A percentile compares a stretch with the other conserved stretches of the same genome.
phyloP scores from a whole-genome alignment of 805 yeast species.

The Danielia oregonensis region DNA sequence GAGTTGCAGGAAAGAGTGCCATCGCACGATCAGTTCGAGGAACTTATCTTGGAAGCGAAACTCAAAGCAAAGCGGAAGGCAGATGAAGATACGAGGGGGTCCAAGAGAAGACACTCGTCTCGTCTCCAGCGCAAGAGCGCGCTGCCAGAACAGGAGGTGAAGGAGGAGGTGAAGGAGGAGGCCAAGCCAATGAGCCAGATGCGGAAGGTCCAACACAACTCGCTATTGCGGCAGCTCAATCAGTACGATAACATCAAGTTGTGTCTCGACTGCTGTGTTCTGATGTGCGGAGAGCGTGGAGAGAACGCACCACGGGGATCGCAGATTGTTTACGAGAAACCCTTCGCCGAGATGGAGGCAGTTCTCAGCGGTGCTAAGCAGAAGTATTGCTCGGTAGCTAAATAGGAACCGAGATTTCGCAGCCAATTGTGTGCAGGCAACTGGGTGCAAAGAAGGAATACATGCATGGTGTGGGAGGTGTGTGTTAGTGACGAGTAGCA shows the following conservation, averaged over 20 bases:
- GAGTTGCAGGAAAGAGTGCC: constrained; percentile 5
- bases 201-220: constrained; percentile 18
- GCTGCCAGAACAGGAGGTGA: constrained; percentile 1
- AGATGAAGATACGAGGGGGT: not conserved
- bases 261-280: constrained; percentile 29
- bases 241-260: constrained; percentile 20
- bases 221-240: constrained; percentile 24
- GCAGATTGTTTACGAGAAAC: constrained; percentile 16
- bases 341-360: constrained; percentile 19
- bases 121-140: constrained; percentile 1
- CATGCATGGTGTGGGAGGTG: too few species aligned
- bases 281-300: constrained; percentile 18
- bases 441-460: not conserved
- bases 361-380: constrained; percentile 18
- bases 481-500: too few species aligned
- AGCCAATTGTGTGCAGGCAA: constrained; percentile 2
- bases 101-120: not conserved
- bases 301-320: constrained; percentile 21
- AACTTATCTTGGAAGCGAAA: constrained; percentile 13
- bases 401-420: not conserved
- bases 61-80: constrained; percentile 3
- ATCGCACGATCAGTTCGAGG: constrained; percentile 12
- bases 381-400: constrained; percentile 5
- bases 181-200: constrained; percentile 14
- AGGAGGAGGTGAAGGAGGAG: constrained; percentile 1